Evolutionary conservation across 2,329 filamentous ascomycete genomes (phyloP).

Genomic region (Aspergillus hiratsukae): DNA sequence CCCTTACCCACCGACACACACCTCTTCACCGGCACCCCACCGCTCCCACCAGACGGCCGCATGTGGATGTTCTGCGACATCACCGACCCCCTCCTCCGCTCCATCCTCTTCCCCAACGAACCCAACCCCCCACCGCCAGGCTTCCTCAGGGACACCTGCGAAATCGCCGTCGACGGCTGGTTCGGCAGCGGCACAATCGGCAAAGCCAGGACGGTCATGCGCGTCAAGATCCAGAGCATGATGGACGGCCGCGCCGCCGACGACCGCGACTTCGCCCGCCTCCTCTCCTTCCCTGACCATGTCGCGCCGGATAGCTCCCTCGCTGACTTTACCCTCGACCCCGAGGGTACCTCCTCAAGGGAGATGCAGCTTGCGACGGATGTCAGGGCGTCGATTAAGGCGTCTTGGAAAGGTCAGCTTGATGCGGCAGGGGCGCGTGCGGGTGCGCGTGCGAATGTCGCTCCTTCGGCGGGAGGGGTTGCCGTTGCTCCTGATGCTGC

Average conservation of each 20-base stretch:
- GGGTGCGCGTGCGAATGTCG: conserved; percentile 7
- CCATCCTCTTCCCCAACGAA: conserved; percentile 61
- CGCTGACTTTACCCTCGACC: conserved; percentile 23
- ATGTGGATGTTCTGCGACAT: conserved; percentile 95
- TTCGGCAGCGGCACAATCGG: conserved; percentile 75
- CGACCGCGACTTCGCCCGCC: conserved; percentile 32
- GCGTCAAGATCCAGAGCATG: conserved; percentile 72
- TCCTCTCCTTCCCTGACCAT: conserved; percentile 38
- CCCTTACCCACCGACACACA: conserved; percentile 44
- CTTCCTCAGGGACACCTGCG: conserved; percentile 55
- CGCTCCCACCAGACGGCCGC: conserved; percentile 73
- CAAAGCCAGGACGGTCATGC: conserved; percentile 83
- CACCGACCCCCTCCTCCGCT: conserved; percentile 67
- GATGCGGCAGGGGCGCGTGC: conserved; percentile 14
- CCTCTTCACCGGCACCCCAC: conserved; percentile 71
- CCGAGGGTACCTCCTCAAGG: conserved; percentile 14
- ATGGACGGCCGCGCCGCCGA: conserved; percentile 37
- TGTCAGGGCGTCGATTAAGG: conserved; percentile 31
- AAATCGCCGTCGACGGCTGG: conserved; percentile 69
- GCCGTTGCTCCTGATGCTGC: background rate
- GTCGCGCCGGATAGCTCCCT: conserved; percentile 19
- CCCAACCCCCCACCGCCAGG: conserved; percentile 39
- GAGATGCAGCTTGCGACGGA: conserved; percentile 33
- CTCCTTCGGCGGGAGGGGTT: background rate
- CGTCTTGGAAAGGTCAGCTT: conserved; percentile 7